Conservation (phyloP, 441 rosid species). For the Francoa sonchifolia region DNA sequence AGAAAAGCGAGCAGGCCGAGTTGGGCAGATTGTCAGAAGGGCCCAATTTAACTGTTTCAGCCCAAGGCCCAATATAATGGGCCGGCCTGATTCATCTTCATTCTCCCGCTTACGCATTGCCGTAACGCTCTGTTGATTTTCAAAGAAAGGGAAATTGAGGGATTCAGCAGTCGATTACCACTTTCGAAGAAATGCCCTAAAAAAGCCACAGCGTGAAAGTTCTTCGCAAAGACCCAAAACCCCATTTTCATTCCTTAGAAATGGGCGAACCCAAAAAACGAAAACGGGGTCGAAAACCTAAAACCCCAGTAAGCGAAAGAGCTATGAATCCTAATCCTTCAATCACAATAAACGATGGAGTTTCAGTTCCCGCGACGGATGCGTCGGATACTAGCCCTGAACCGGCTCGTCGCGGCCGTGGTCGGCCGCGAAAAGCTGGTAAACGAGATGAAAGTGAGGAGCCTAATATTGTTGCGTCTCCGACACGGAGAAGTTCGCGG, state of each 20-base stretch:
- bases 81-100: too few relatives aligned
- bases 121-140: too few relatives aligned
- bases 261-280: conserved; percentile 18
- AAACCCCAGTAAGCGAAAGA: conserved; percentile 17
- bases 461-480: conserved; percentile 11
- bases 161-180: too few relatives aligned
- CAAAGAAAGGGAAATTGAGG: too few relatives aligned
- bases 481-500: conserved; percentile 25
- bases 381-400: conserved; percentile 16
- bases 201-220: too few relatives aligned
- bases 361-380: conserved; percentile 9
- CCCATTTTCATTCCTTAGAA: background rate
- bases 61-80: too few relatives aligned
- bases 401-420: conserved; percentile 30
- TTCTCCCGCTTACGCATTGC: too few relatives aligned
- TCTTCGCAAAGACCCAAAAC: too few relatives aligned
- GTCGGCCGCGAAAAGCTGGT: conserved; percentile 24
- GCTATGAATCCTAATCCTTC: conserved; percentile 14
- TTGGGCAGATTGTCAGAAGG: too few relatives aligned
- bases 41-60: too few relatives aligned
- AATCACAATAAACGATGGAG: conserved; percentile 15
- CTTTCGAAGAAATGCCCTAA: too few relatives aligned
- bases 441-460: conserved; percentile 12
- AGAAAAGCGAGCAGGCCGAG: too few relatives aligned
- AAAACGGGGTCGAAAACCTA: conserved; percentile 35